These are phyloP conservation scores for Aspergillus novoparasiticus DNA, from an alignment of 2,329 filamentous ascomycete species.

Conservation along the genomic window DNA sequence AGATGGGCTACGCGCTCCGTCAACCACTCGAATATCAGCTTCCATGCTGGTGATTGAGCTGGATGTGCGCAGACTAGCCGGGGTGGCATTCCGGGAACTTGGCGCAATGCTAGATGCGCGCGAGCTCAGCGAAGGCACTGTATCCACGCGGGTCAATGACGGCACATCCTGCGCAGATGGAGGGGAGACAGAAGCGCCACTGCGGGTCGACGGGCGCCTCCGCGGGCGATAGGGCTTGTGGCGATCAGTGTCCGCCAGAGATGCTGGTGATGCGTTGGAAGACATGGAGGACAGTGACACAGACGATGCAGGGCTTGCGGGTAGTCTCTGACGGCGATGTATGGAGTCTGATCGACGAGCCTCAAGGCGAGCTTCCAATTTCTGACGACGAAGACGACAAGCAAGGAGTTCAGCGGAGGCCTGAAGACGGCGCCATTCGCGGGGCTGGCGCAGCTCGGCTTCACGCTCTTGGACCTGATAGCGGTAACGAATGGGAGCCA, in stretches of 20 bases:
- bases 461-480: conserved; percentile 53
- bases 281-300: conserved; percentile 23
- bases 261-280: conserved; percentile 26
- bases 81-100: conserved; percentile 45
- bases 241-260: conserved; percentile 36
- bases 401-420: conserved; percentile 39
- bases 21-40: conserved; percentile 37
- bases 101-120: conserved; percentile 48
- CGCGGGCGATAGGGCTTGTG: conserved; percentile 39
- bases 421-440: conserved; percentile 42
- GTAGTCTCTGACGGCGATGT: conserved; percentile 20
- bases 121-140: conserved; percentile 44
- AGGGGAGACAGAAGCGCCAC: conserved; percentile 44
- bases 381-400: conserved; percentile 40
- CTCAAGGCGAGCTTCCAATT: conserved; percentile 34
- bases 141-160: conserved; percentile 44
- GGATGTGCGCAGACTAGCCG: conserved; percentile 44
- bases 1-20: conserved; percentile 36
- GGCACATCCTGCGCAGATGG: conserved; percentile 49
- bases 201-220: conserved; percentile 34
- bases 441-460: conserved; percentile 36
- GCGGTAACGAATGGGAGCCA: conserved; percentile 75
- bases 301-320: conserved; percentile 33
- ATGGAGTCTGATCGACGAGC: conserved; percentile 19
- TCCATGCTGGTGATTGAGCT: conserved; percentile 38